phyloP scores from a whole-genome alignment of 1,284 basidiomycete species.

The Ustilago sp. region DNA sequence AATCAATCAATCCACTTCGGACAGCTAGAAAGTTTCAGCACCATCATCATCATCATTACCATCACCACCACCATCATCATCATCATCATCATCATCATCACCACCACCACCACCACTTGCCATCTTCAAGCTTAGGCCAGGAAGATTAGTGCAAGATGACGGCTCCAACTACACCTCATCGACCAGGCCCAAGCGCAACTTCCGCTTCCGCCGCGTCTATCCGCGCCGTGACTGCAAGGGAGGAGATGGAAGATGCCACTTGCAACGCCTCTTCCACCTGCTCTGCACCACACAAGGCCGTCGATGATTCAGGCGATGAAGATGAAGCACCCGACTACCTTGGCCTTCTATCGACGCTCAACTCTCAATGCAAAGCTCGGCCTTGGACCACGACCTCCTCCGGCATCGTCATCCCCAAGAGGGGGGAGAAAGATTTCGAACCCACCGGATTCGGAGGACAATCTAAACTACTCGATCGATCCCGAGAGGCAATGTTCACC shows the following conservation, averaged over 20 bases:
- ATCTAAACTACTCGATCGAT: conserved; percentile 82
- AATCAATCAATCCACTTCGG: conserved; percentile 8
- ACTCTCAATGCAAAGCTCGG: conserved; percentile 29
- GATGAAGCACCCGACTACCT: conserved; percentile 53
- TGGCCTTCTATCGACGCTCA: conserved; percentile 37
- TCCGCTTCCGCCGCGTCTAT: neutral
- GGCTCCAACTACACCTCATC: conserved; percentile 14
- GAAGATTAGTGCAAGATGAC: conserved; percentile 1
- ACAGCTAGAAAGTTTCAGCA: neutral
- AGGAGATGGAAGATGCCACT: conserved; percentile 43
- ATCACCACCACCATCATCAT: neutral
- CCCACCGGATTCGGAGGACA: conserved; percentile 76
- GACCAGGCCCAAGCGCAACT: conserved; percentile 1
- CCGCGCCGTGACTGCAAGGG: conserved; percentile 8
- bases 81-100: neutral
- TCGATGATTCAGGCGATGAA: conserved; percentile 39
- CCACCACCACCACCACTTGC: neutral
- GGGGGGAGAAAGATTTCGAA: conserved; percentile 76
- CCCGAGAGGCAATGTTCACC: conserved; percentile 85
- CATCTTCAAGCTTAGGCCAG: neutral
- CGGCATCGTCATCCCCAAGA: conserved; percentile 58
- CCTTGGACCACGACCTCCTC: neutral
- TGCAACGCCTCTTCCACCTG: conserved; percentile 2
- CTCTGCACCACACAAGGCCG: conserved; percentile 1
- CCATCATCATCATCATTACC: neutral